Evolutionary conservation across 306 rosid genomes (phyloP).

Genomic region (Citrullus mucosospermus): DNA sequence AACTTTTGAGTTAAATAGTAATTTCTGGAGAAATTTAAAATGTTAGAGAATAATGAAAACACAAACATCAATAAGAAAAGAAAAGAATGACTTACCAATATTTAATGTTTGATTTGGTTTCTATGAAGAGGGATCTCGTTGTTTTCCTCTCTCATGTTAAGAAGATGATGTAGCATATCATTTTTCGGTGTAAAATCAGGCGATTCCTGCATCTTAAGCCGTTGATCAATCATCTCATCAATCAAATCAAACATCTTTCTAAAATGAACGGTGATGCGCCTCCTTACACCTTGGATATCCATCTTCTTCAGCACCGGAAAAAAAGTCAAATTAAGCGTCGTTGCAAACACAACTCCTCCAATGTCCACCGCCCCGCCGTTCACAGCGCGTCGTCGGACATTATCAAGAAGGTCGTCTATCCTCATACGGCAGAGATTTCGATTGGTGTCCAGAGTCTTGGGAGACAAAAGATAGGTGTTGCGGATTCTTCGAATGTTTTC

Average conservation of each 20-base stretch:
- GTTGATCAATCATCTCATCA: slow-evolving; percentile 27
- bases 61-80: no score
- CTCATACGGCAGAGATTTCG: slow-evolving; percentile 12
- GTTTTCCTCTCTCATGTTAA: background rate
- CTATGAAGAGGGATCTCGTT: background rate
- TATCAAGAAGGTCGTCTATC: background rate
- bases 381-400: background rate
- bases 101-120: background rate
- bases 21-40: no score
- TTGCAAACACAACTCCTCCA: slow-evolving; percentile 24
- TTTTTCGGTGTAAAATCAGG: background rate
- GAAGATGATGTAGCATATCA: background rate
- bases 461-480: slow-evolving; percentile 17
- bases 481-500: slow-evolving; percentile 23
- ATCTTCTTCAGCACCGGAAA: slow-evolving; percentile 41
- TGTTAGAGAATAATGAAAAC: no score
- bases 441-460: slow-evolving; percentile 22
- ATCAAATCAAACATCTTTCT: slow-evolving; percentile 34
- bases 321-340: slow-evolving; percentile 12
- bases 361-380: slow-evolving; percentile 22
- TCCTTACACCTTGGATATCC: slow-evolving; percentile 39
- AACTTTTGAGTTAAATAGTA: no score
- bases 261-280: slow-evolving; percentile 40
- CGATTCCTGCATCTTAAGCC: slow-evolving; percentile 7
- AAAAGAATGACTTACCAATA: background rate